Percentiles rank a stretch among this genome's conserved stretches.
These are phyloP conservation scores for Chara braunii DNA, from an alignment of 139 green algal species.

Conservation along the genomic window DNA sequence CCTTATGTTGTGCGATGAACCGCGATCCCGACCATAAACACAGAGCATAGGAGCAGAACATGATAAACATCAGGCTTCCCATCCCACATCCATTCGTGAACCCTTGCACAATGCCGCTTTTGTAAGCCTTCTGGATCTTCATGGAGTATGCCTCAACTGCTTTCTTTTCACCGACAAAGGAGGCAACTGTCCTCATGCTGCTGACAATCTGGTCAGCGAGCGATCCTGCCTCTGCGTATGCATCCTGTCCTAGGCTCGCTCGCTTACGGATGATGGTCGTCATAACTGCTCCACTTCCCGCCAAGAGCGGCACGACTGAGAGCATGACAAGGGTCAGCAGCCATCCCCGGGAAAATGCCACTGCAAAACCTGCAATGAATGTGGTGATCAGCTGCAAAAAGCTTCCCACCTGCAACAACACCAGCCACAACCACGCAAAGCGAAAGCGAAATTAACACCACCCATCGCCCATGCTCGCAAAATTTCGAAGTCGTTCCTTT, in stretches of 20 bases:
- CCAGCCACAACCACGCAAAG: too few species aligned
- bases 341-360: constrained; percentile 59
- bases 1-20: constrained; percentile 2
- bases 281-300: constrained; percentile 9
- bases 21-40: constrained; percentile 34
- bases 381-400: constrained; percentile 29
- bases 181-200: constrained; percentile 30
- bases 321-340: constrained; percentile 70
- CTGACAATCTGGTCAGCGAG: constrained; percentile 28
- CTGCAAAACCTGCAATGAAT: constrained; percentile 44
- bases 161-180: constrained; percentile 27
- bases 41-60: constrained; percentile 35
- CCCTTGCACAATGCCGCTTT: constrained; percentile 8
- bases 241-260: constrained; percentile 19
- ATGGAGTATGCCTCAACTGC: constrained; percentile 24
- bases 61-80: constrained; percentile 13
- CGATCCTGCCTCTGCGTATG: constrained; percentile 17
- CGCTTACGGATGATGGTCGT: background rate
- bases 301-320: constrained; percentile 54
- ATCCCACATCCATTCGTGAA: constrained; percentile 11
- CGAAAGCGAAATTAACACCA: too few species aligned
- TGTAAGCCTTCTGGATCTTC: constrained; percentile 21
- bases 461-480: too few species aligned
- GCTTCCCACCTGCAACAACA: constrained; percentile 21
- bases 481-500: too few species aligned